Evolutionary conservation across 306 rosid species (phyloP).

Genomic region (Vigna reflexopilosa): DNA sequence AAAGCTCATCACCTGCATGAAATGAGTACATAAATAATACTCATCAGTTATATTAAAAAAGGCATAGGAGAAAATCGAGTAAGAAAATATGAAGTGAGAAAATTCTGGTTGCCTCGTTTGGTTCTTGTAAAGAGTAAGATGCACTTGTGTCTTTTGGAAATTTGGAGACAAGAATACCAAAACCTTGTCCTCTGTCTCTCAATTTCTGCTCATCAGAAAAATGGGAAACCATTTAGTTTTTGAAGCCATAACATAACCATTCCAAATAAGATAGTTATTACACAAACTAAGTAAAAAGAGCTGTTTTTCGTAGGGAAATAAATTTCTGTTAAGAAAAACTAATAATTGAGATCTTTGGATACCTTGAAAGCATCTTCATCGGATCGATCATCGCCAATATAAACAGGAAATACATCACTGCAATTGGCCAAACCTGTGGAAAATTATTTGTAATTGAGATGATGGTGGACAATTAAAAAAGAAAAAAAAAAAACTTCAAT

Average conservation of each 20-base stretch:
- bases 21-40: neutral
- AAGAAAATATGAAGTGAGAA: conserved; percentile 7
- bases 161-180: conserved; percentile 88
- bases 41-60: neutral
- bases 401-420: conserved; percentile 76
- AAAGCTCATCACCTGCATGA: conserved; percentile 69
- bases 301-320: neutral
- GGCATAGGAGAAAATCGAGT: neutral
- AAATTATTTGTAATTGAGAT: conserved; percentile 29
- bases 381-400: conserved; percentile 87
- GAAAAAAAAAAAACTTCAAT: neutral
- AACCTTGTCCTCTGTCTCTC: conserved; percentile 89
- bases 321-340: neutral
- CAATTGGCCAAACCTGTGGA: conserved; percentile 74
- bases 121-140: conserved; percentile 81
- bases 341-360: conserved; percentile 42
- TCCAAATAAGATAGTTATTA: neutral
- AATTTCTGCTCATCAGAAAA: conserved; percentile 52
- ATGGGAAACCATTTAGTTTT: conserved; percentile 16
- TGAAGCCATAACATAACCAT: neutral
- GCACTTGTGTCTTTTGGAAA: conserved; percentile 90
- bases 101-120: conserved; percentile 70
- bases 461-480: conserved; percentile 21
- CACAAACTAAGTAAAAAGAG: neutral
- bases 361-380: conserved; percentile 98